Percentiles rank a stretch among this genome's conserved stretches.
phyloP scores from a whole-genome alignment of 345 rosid genomes.

The Melaleuca quinquenervia region DNA sequence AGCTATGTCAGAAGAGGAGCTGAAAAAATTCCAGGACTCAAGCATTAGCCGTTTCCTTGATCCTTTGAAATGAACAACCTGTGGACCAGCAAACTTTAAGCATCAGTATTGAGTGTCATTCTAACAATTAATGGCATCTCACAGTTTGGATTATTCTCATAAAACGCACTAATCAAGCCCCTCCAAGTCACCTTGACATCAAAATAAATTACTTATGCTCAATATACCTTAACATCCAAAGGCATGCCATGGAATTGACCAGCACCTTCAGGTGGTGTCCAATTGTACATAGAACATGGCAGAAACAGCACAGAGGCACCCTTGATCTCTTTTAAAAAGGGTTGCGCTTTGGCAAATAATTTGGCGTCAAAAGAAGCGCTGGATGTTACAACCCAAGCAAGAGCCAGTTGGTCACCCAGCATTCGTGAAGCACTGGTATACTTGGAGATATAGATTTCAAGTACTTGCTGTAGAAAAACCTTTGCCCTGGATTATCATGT shows the following conservation, averaged over 20 bases:
- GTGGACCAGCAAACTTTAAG: background rate
- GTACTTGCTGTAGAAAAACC: conserved; percentile 48
- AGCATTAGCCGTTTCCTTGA: conserved; percentile 95
- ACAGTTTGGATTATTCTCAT: background rate
- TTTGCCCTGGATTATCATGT: conserved; percentile 50
- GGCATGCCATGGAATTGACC: conserved; percentile 99
- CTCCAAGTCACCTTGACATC: background rate
- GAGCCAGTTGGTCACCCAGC: conserved; percentile 96
- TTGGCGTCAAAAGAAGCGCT: conserved; percentile 48
- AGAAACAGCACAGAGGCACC: conserved; percentile 64
- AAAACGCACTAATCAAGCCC: background rate
- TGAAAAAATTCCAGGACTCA: conserved; percentile 81
- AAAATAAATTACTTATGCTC: background rate
- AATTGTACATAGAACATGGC: conserved; percentile 75
- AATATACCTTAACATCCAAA: conserved; percentile 69
- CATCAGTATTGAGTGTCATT: background rate
- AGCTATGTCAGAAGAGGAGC: conserved; percentile 36
- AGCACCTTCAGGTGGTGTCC: conserved; percentile 99
- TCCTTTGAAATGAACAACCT: conserved; percentile 96
- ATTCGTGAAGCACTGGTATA: conserved; percentile 77
- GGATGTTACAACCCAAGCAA: conserved; percentile 60
- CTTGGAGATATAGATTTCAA: conserved; percentile 53
- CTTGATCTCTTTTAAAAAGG: conserved; percentile 43
- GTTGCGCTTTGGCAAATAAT: conserved; percentile 51
- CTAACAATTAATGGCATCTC: background rate